These are phyloP conservation scores for Penicillium cosmopolitanum DNA, from an alignment of 495 filamentous ascomycete genomes.

Conservation along the genomic window DNA sequence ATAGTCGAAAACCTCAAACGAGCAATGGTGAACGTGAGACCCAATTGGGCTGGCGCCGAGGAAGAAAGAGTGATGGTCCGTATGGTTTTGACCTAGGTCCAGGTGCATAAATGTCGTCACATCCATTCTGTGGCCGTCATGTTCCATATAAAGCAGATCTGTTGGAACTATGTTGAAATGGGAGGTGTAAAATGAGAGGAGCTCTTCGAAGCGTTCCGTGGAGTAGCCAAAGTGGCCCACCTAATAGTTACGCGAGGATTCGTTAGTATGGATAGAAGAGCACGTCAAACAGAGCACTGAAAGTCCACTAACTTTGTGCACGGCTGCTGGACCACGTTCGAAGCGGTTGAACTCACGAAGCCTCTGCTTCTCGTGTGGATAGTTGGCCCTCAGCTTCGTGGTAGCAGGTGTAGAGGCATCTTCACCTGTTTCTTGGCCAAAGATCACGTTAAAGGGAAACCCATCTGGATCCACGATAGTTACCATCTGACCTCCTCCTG, in stretches of 20 bases:
- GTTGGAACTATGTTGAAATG: conserved; percentile 66
- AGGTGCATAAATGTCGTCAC: conserved; percentile 65
- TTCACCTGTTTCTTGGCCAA: no score
- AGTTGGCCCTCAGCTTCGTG: no score
- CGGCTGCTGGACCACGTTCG: conserved; percentile 62
- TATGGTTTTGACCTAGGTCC: conserved; percentile 57
- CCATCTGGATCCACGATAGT: no score
- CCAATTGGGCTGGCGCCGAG: conserved; percentile 46
- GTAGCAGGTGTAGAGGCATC: no score
- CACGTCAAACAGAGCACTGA: no score
- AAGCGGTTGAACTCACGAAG: conserved; percentile 26
- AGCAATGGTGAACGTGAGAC: conserved; percentile 66
- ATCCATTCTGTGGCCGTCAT: conserved; percentile 37
- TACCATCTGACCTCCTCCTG: no score
- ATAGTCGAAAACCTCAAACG: conserved; percentile 72
- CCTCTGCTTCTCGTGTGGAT: conserved; percentile 25
- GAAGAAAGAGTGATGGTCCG: conserved; percentile 73
- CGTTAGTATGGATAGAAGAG: no score
- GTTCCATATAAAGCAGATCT: conserved; percentile 13
- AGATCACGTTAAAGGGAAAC: no score
- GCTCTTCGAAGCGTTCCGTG: conserved; percentile 54
- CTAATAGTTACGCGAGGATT: no score
- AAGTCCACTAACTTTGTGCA: no score
- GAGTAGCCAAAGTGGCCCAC: conserved; percentile 71
- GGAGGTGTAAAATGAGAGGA: conserved; percentile 60